Percentiles rank a stretch among this genome's conserved stretches.
Conservation (phyloP, 208 protist genomes). For the Leptomonas pyrrhocoris region DNA sequence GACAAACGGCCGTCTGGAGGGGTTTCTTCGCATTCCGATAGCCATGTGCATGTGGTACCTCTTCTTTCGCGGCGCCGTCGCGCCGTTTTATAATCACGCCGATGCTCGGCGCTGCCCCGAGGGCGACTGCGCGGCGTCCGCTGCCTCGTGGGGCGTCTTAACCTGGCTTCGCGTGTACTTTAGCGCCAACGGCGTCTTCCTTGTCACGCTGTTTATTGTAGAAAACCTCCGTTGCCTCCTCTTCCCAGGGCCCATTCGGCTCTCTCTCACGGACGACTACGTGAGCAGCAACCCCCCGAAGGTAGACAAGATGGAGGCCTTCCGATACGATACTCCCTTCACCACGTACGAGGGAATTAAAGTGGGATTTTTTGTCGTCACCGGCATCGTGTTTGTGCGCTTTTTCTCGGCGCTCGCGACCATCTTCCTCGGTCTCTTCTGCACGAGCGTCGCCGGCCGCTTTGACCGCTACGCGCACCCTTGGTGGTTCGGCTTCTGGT, state of each 20-base stretch:
- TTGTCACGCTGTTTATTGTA: constrained; percentile 29
- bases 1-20: constrained; percentile 9
- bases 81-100: constrained; percentile 12
- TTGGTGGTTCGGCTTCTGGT: constrained; percentile 57
- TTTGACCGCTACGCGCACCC: constrained; percentile 49
- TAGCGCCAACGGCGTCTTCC: constrained; percentile 24
- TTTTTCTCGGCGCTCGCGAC: constrained; percentile 28
- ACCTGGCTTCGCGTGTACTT: constrained; percentile 22
- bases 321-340: constrained; percentile 81
- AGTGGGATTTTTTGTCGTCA: constrained; percentile 61
- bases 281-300: constrained; percentile 52
- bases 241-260: constrained; percentile 34
- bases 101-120: not conserved
- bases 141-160: constrained; percentile 3
- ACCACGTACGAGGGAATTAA: constrained; percentile 74
- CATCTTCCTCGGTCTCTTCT: constrained; percentile 47
- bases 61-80: constrained; percentile 14
- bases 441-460: constrained; percentile 34
- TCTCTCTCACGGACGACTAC: constrained; percentile 71
- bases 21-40: constrained; percentile 27
- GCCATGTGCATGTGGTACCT: constrained; percentile 25
- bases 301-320: constrained; percentile 57
- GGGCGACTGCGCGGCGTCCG: not conserved
- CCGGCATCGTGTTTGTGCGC: constrained; percentile 71
- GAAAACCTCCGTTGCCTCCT: constrained; percentile 56